These are phyloP conservation scores for Omphalea diandra DNA, from an alignment of 441 rosid genomes.

Conservation along the genomic window DNA sequence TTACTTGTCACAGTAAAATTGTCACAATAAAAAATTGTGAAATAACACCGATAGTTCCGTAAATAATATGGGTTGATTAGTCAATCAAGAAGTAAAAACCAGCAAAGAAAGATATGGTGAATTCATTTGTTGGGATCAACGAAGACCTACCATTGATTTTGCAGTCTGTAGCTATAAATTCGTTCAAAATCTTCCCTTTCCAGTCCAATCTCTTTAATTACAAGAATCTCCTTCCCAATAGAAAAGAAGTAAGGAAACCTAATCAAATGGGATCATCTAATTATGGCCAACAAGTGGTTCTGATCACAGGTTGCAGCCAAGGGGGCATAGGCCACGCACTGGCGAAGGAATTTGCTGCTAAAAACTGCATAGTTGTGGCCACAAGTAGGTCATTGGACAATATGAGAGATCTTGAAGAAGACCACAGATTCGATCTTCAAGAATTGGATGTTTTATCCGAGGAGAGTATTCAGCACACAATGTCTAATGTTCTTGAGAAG, in stretches of 20 bases:
- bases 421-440: slow-evolving; percentile 53
- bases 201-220: not conserved
- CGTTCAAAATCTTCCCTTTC: slow-evolving; percentile 15
- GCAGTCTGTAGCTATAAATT: not conserved
- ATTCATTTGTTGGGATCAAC: not conserved
- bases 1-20: too few relatives aligned
- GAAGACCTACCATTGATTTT: slow-evolving; percentile 9
- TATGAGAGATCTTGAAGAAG: slow-evolving; percentile 72
- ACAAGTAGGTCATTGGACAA: slow-evolving; percentile 56
- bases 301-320: slow-evolving; percentile 74
- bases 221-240: slow-evolving; percentile 3
- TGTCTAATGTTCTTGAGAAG: slow-evolving; percentile 53
- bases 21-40: too few relatives aligned
- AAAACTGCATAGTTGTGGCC: slow-evolving; percentile 68
- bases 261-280: slow-evolving; percentile 44
- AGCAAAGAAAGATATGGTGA: not conserved
- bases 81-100: not conserved
- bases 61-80: too few relatives aligned
- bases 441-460: slow-evolving; percentile 80
- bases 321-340: slow-evolving; percentile 90
- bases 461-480: slow-evolving; percentile 40
- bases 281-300: slow-evolving; percentile 48
- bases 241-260: not conserved
- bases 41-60: too few relatives aligned
- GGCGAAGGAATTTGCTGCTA: slow-evolving; percentile 67